These are phyloP conservation scores for Vigna angularis DNA, from an alignment of 306 rosid species.

Conservation along the genomic window DNA sequence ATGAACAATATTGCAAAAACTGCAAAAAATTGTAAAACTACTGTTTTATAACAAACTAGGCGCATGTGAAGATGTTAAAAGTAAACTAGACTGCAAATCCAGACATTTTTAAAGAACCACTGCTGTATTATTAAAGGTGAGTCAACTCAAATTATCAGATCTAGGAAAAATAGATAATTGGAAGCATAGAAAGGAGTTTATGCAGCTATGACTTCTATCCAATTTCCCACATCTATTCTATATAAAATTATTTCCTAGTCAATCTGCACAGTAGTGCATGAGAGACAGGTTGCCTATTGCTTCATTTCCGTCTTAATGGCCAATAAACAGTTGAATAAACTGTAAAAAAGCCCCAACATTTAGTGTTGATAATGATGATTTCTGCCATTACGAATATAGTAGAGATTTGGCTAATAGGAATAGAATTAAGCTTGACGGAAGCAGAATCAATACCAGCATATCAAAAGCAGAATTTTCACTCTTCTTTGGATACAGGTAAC, in stretches of 20 bases:
- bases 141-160: constrained; percentile 30
- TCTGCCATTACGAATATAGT: too few relatives aligned
- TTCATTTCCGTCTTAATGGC: neutral
- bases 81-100: constrained; percentile 13
- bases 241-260: constrained; percentile 12
- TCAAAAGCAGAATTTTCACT: too few relatives aligned
- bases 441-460: too few relatives aligned
- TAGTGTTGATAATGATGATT: too few relatives aligned
- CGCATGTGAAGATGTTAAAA: neutral
- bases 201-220: neutral
- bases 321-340: constrained; percentile 27
- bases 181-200: constrained; percentile 10
- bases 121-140: constrained; percentile 23
- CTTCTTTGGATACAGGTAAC: too few relatives aligned
- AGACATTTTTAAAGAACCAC: constrained; percentile 1
- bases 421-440: too few relatives aligned
- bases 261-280: neutral
- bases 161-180: neutral
- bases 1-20: constrained; percentile 30
- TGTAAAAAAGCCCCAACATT: neutral
- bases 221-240: constrained; percentile 10
- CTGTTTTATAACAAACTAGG: neutral
- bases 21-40: constrained; percentile 18
- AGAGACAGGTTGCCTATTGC: neutral
- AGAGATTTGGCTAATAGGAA: too few relatives aligned